These are phyloP conservation scores for Phaeosphaeria sp. DNA, from an alignment of 2,329 filamentous ascomycete species.

Conservation along the genomic window DNA sequence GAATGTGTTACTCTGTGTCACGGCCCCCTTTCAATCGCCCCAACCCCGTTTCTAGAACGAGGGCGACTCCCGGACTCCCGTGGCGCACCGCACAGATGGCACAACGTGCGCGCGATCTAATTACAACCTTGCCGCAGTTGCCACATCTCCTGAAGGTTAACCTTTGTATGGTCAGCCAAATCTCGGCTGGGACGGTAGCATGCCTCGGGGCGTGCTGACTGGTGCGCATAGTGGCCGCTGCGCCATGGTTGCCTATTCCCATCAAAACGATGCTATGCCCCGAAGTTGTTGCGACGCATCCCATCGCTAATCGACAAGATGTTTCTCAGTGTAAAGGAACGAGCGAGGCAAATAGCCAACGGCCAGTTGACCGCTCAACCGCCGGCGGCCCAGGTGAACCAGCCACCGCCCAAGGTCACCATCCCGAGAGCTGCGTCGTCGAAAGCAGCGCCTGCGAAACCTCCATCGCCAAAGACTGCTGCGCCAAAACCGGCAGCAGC, in stretches of 20 bases:
- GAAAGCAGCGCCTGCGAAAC: slow-evolving; percentile 3
- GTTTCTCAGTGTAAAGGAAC: slow-evolving; percentile 30
- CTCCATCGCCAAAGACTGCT: slow-evolving; percentile 7
- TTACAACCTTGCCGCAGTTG: slow-evolving; percentile 5
- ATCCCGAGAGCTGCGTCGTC: slow-evolving; percentile 9
- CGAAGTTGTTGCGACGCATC: slow-evolving; percentile 6
- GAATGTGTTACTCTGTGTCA: neutral
- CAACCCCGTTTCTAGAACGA: slow-evolving; percentile 1
- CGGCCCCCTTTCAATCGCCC: neutral
- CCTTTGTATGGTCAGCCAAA: slow-evolving; percentile 18
- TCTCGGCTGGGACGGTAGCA: slow-evolving; percentile 23
- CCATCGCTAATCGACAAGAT: slow-evolving; percentile 16
- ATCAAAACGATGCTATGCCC: slow-evolving; percentile 8
- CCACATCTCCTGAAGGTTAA: slow-evolving; percentile 13
- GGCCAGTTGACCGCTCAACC: slow-evolving; percentile 10
- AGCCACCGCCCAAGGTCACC: slow-evolving; percentile 13
- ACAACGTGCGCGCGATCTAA: slow-evolving; percentile 8
- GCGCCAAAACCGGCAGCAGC: slow-evolving; percentile 2
- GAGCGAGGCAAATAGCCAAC: slow-evolving; percentile 12
- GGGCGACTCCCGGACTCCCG: neutral
- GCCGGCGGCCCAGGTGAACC: slow-evolving; percentile 11
- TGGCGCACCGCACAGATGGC: slow-evolving; percentile 5
- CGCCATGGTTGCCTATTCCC: slow-evolving; percentile 12
- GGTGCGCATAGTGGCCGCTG: slow-evolving; percentile 26
- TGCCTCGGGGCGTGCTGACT: slow-evolving; percentile 8